phyloP scores from a whole-genome alignment of 208 protist genomes.

The Phytomonas sp. region DNA sequence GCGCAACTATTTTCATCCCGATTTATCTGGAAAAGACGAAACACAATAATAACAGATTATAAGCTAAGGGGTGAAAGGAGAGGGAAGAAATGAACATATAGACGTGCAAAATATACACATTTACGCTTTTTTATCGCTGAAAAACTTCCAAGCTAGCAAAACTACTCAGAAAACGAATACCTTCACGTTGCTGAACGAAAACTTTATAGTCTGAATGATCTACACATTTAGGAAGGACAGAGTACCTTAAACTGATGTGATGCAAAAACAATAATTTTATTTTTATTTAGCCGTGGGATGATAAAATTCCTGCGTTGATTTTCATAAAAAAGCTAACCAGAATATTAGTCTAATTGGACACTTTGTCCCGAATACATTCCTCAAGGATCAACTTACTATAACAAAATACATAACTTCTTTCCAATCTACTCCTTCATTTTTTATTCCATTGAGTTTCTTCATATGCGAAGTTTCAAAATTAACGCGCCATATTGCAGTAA shows the following conservation, averaged over 20 bases:
- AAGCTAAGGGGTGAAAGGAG: not conserved
- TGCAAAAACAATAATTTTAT: not conserved
- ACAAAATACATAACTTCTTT: not conserved
- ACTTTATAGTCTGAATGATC: not conserved
- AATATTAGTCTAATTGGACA: too few species aligned
- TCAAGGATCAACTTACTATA: not conserved
- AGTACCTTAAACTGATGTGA: not conserved
- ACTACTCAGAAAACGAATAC: not conserved
- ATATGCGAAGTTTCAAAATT: not conserved
- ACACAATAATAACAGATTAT: not conserved
- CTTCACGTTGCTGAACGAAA: not conserved
- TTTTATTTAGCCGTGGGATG: not conserved
- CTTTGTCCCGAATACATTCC: not conserved
- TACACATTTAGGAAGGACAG: constrained; percentile 9
- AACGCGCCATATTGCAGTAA: not conserved
- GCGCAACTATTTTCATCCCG: not conserved
- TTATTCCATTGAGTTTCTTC: not conserved
- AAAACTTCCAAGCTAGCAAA: not conserved
- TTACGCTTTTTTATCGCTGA: not conserved
- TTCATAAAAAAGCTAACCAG: not conserved
- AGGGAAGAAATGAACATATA: constrained; percentile 1
- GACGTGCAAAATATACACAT: not conserved
- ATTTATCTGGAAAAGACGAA: not conserved
- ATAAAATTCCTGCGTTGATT: not conserved
- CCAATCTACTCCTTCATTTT: not conserved